Conservation (phyloP, 2,329 filamentous ascomycete species). For the Cephalotrichum gorgonifer region DNA sequence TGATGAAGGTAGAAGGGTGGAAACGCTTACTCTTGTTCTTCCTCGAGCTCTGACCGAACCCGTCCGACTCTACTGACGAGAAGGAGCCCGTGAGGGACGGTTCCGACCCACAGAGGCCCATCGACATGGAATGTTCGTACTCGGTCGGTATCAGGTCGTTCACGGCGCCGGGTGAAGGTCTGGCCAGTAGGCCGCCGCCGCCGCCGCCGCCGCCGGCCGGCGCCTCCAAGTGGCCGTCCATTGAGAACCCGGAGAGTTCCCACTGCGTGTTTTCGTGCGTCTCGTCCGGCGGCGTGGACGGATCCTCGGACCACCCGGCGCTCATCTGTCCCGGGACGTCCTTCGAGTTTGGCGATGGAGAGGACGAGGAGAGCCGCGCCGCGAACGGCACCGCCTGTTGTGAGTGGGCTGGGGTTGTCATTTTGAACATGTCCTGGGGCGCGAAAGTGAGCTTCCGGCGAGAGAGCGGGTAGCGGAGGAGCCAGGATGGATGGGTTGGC, state of each 20-base stretch:
- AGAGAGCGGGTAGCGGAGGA: too few species aligned
- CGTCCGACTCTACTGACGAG: conserved; percentile 26
- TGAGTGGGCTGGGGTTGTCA: background rate
- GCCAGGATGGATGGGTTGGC: too few species aligned
- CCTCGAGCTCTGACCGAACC: conserved; percentile 20
- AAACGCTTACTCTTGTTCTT: conserved; percentile 32
- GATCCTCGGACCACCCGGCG: background rate
- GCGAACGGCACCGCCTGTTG: background rate
- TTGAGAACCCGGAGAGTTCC: background rate
- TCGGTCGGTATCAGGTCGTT: background rate
- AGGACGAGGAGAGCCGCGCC: background rate
- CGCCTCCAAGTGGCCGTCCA: background rate
- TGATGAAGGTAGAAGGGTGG: background rate
- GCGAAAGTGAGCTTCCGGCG: too few species aligned
- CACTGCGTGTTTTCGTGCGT: background rate
- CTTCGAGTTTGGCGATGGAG: background rate
- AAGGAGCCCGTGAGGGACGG: conserved; percentile 24
- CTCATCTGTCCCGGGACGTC: background rate
- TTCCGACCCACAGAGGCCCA: background rate
- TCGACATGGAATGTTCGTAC: background rate
- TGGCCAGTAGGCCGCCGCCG: too few species aligned
- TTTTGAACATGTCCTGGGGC: too few species aligned
- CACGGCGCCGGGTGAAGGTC: background rate
- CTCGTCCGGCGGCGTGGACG: background rate
- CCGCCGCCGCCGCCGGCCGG: too few species aligned